Percentiles rank a stretch among this genome's conserved stretches.
Evolutionary conservation across 2,329 filamentous ascomycete species (phyloP).

Genomic region (Diaporthe ilicicola): DNA sequence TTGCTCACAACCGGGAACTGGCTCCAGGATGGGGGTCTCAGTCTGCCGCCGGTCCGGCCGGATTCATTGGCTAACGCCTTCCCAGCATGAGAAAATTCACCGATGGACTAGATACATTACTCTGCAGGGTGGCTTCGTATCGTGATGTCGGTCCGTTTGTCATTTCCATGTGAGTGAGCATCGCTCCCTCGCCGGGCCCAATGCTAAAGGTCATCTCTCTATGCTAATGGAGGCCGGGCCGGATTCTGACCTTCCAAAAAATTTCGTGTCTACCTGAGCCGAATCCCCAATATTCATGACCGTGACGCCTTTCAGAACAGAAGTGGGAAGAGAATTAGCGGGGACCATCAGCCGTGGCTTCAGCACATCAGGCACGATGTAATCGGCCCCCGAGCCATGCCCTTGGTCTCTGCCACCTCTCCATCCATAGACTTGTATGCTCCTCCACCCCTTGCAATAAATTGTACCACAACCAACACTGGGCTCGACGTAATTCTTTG

Average conservation of each 20-base stretch:
- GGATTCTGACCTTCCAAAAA: constrained; percentile 34
- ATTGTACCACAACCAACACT: neutral
- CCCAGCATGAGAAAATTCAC: constrained; percentile 17
- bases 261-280: constrained; percentile 27
- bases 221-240: constrained; percentile 12
- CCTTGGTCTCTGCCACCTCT: neutral
- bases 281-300: constrained; percentile 5
- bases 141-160: constrained; percentile 3
- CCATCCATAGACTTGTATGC: neutral
- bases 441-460: neutral
- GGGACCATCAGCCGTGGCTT: neutral
- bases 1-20: neutral
- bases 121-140: neutral
- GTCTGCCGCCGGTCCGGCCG: neutral
- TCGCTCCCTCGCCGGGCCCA: constrained; percentile 2
- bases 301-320: constrained; percentile 21
- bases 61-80: constrained; percentile 2
- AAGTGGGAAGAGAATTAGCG: neutral
- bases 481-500: neutral
- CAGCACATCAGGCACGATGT: neutral
- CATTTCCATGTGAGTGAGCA: neutral
- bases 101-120: too few relatives aligned
- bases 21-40: constrained; percentile 4
- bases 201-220: constrained; percentile 19
- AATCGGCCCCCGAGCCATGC: neutral